Percentiles rank a stretch among this genome's conserved stretches.
These are phyloP conservation scores for Clathrus columnatus DNA, from an alignment of 768 basidiomycete genomes.

Conservation along the genomic window DNA sequence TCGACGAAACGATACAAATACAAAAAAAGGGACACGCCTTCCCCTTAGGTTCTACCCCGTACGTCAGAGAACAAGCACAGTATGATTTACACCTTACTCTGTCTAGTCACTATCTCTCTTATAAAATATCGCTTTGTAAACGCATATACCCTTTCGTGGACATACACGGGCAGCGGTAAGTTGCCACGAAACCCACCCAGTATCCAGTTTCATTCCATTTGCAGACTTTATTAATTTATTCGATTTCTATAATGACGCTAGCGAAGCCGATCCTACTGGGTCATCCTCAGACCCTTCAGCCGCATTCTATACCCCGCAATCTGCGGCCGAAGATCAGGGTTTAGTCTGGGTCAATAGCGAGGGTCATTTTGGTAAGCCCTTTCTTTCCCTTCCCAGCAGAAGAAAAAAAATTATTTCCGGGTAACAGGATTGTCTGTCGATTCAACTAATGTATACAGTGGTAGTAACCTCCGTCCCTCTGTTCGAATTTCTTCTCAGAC, in stretches of 20 bases:
- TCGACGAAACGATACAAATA: too few species aligned
- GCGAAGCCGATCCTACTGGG: neutral
- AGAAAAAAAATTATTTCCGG: neutral
- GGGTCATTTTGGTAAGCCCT: slow-evolving; percentile 4
- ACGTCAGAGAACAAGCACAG: neutral
- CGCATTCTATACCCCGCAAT: slow-evolving; percentile 6
- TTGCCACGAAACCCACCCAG: neutral
- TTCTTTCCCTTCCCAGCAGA: neutral
- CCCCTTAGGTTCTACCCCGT: too few species aligned
- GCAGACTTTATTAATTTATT: slow-evolving; percentile 9
- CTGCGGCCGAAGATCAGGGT: slow-evolving; percentile 2
- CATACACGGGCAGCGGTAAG: neutral
- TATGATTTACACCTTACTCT: neutral
- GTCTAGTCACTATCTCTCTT: neutral
- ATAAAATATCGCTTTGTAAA: neutral
- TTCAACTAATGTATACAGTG: slow-evolving; percentile 4
- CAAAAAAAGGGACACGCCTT: too few species aligned
- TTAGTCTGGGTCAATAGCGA: slow-evolving; percentile 9
- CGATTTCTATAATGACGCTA: slow-evolving; percentile 5
- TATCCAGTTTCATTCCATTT: neutral
- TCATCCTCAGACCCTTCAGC: neutral
- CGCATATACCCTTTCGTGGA: slow-evolving; percentile 3
- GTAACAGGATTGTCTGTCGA: slow-evolving; percentile 6
- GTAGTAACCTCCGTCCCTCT: neutral
- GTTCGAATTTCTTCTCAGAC: slow-evolving; percentile 3